Evolutionary conservation across 345 rosid genomes (phyloP), one percentile per base, ranked within the genome.

Genomic region (Ailanthus altissimus): DNA sequence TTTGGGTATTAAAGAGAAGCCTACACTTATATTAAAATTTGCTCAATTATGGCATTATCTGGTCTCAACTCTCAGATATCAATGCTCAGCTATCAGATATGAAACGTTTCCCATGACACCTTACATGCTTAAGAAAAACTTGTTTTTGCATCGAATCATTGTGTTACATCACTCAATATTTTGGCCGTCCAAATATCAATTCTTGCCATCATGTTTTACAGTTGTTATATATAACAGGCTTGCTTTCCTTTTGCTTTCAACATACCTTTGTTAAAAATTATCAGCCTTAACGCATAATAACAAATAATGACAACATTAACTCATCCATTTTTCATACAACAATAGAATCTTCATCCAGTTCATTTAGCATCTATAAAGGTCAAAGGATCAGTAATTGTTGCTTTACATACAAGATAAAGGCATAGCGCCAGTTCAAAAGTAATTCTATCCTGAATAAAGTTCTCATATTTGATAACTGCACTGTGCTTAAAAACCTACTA

Each of bases 281-380:
- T 18, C 20, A 21, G 50, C 28, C 36, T 42, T 21, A 43, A 23
- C 28, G 21, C 32, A 21, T 43, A 21, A 66, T 66, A 66, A 11
- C 25, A 21, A n/a, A 45, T 16, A 43, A 23, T 43, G 25, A 21
- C 13, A n/a, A 23, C 18, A 45, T 66, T 45, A 5, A 66, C 70
- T 21, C 32, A 21, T 21, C 51, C 21, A 23, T 42, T 43, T 43
- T 32, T 11, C 45, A 23, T 6, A 45, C 16, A 43, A 45, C 53
- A 66, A 12, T 43, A 43, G 20, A 66, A 66, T 23, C 70, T 66
- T 60, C 64, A 66, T 9, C 70, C 51, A 42, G 12, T 45, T n/a
- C 43, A 43, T 5, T 2, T 12, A 63, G 46, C 67, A 45, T 46
- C 70, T 0, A 23, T 14, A 18, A n/a, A 66, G 18, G 51, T 12